A percentile compares a stretch with the other conserved stretches of the same genome.
Conservation (phyloP, 2,329 filamentous ascomycete species). For the Tolypocladium inflatum region DNA sequence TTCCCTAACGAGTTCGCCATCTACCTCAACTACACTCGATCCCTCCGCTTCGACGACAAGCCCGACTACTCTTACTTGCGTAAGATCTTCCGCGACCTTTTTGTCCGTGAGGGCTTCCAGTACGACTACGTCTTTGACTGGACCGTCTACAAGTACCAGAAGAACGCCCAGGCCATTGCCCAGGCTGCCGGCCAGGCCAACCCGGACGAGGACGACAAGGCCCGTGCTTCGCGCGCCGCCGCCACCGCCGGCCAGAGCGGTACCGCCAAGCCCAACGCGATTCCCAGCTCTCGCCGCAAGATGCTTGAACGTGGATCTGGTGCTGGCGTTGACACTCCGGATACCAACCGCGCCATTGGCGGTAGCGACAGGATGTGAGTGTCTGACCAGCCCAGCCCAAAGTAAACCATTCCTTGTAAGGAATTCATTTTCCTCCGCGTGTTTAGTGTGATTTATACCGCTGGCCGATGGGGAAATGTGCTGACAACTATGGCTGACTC, state of each 20-base stretch:
- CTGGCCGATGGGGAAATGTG: slow-evolving; percentile 62
- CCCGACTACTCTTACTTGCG: slow-evolving; percentile 98
- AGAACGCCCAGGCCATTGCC: slow-evolving; percentile 92
- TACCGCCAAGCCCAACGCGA: slow-evolving; percentile 60
- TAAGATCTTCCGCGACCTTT: slow-evolving; percentile 99
- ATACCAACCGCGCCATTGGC: slow-evolving; percentile 66
- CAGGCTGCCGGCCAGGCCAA: slow-evolving; percentile 61
- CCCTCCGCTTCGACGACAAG: slow-evolving; percentile 98
- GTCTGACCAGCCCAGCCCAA: slow-evolving; percentile 34
- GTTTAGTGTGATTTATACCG: slow-evolving; percentile 66
- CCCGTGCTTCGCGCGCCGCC: slow-evolving; percentile 56
- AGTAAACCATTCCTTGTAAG: slow-evolving; percentile 67
- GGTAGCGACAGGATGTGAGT: slow-evolving; percentile 96
- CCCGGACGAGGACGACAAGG: slow-evolving; percentile 70
- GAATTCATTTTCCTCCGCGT: slow-evolving; percentile 70
- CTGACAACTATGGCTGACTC: slow-evolving; percentile 71
- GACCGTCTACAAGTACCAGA: slow-evolving; percentile 99
- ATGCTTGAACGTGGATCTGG: slow-evolving; percentile 61
- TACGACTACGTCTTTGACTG: slow-evolving; percentile 99
- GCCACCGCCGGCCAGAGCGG: slow-evolving; percentile 55
- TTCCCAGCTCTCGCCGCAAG: slow-evolving; percentile 74
- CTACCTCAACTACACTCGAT: slow-evolving; percentile 98
- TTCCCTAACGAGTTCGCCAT: slow-evolving; percentile 99
- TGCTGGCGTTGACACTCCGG: slow-evolving; percentile 54
- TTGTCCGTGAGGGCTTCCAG: slow-evolving; percentile 98